Base-by-base conservation (phyloP, 176 grass and related monocot species). In the Cenchrus americanus region DNA sequence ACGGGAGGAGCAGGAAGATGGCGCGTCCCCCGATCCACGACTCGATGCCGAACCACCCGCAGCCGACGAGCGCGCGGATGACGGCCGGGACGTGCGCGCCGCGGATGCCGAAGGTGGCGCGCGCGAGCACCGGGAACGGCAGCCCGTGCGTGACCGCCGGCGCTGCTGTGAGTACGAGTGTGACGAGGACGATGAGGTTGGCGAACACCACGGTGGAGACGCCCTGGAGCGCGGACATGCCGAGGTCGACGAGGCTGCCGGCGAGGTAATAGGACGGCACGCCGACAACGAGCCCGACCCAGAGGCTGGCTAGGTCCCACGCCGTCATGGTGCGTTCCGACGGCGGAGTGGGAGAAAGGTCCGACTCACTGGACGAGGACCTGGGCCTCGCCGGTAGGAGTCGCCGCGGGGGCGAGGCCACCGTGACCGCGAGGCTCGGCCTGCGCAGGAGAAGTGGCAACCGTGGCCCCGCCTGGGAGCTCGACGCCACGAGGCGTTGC, bases 11-110 rank as follows among this genome's bases (percentile, higher is more conserved):
- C 44, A 93, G 84, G 75, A 95, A 98, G 1, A 98, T 66, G 53
- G 93, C 89, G 32, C 90, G 88, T 14, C 93, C 96, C 0, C 93
- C 93, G 78, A 98, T 98, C 96, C 93, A 98, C 0, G 96, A 92
- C 77, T 98, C 96, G 76, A 98, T 98, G 52, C 93, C 96, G 78
- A 95, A 95, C 95, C 93, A 98, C 0, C 96, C 96, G 62, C 93
- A 95, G 49, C 92, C 91, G 48, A 98, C 89, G 47, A 98, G 81
- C 32, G 92, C 92, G 48, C 96, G 92, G 82, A 98, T 78, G 71
- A 98, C 71, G 62, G 96, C 87, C 26, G 93, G 92, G 51, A 98
- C 64, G 85, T 95, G 92, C 43, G 95, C 90, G 13, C 91, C 95
- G 69, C 85, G 89, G 47, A 87, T 61, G 55, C 92, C 92, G 58